Base-by-base conservation (phyloP, 1,284 basidiomycete species). In the Boletus semigastroideus region DNA sequence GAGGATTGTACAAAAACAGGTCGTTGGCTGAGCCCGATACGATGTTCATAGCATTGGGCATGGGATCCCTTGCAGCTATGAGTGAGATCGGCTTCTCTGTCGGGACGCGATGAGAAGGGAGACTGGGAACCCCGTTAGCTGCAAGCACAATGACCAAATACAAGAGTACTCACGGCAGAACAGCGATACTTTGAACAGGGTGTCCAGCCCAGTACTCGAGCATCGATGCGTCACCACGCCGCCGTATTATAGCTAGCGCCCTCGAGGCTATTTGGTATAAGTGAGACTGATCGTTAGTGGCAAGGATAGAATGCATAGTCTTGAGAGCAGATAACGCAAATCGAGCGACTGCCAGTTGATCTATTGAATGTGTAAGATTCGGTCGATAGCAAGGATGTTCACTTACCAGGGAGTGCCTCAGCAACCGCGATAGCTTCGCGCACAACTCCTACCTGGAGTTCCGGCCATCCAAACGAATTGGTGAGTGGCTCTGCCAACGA, bases 391-490 rank as follows among this genome's bases (percentile, higher is more conserved):
- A 51, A 42, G 17, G 27, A 22, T 42, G 28, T 49, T 54, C 8
- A 74, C 78, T 53, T 59, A 90, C 94, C 93, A 52, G 93, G 91
- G n/a, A 98, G 73, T 16, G 91, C 83, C 70, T 98, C 94, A 5
- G 92, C 90, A 11, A 98, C 85, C 0, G 88, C 84, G 31, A 98
- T 87, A 0, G 93, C 91, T 65, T 98, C 95, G 43, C 94, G 84
- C 34, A 98, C 78, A 30, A 96, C 84, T 30, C 92, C 92, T 30
- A 96, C 81, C 71, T 98, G 95, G 43, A 98, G 76, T 64, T 94
- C 91, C 1, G 92, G 87, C 96, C 95, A 99, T 1, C 95, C 94
- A 65, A 87, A 93, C 4, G 79, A 71, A 55, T 82, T 80, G 22
- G 70, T 67, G 31, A 72, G 62, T 31, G 72, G 68, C 33, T 74